Conservation (phyloP, 805 yeast genomes). For the Yamadazyma laniorum region DNA sequence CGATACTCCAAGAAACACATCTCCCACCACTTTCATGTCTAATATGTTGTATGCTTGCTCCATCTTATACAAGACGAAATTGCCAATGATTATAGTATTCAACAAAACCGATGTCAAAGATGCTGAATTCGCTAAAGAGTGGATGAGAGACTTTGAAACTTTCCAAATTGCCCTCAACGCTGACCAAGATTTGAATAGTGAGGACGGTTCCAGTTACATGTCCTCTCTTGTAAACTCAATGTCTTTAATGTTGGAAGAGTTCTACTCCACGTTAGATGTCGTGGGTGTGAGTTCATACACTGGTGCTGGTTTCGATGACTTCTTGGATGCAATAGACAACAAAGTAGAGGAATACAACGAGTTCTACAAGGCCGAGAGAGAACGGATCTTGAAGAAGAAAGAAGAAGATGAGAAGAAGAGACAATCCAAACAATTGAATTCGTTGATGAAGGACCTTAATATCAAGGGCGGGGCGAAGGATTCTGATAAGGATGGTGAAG, state of each 20-base stretch:
- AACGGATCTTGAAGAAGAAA: slow-evolving; percentile 70
- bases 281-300: slow-evolving; percentile 92
- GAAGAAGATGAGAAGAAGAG: slow-evolving; percentile 70
- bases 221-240: slow-evolving; percentile 88
- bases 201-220: slow-evolving; percentile 82
- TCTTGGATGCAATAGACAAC: slow-evolving; percentile 75
- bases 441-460: slow-evolving; percentile 86
- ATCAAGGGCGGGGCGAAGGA: slow-evolving; percentile 38
- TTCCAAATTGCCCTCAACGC: slow-evolving; percentile 76
- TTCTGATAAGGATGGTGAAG: slow-evolving; percentile 40
- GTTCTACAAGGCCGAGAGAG: slow-evolving; percentile 83
- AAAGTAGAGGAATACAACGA: slow-evolving; percentile 86
- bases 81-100: slow-evolving; percentile 95
- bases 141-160: slow-evolving; percentile 96
- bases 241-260: slow-evolving; percentile 95
- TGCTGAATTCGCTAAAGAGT: slow-evolving; percentile 84
- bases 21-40: slow-evolving; percentile 96
- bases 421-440: slow-evolving; percentile 67
- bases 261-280: slow-evolving; percentile 87
- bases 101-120: slow-evolving; percentile 89
- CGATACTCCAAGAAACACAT: slow-evolving; percentile 91
- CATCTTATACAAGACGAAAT: slow-evolving; percentile 88
- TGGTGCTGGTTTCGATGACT: slow-evolving; percentile 92
- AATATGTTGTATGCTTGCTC: slow-evolving; percentile 99
- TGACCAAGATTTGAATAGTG: slow-evolving; percentile 66